These are phyloP conservation scores for Babesia ovata DNA, from an alignment of 169 alveolate genomes.

Conservation along the genomic window DNA sequence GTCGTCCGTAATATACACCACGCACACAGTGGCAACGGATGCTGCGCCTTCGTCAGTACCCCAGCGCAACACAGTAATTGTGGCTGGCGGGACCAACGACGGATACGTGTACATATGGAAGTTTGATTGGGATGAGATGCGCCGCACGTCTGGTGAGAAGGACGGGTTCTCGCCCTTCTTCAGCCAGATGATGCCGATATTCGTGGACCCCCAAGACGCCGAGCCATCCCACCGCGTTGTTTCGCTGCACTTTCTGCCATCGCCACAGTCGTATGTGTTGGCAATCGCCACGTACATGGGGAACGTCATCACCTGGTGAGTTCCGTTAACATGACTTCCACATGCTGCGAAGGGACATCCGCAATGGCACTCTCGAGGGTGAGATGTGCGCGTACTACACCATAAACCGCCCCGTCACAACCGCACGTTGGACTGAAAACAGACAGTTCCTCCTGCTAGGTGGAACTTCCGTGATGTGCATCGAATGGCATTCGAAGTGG, in stretches of 20 bases:
- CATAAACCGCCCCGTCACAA: conserved; percentile 38
- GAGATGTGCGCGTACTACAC: conserved; percentile 44
- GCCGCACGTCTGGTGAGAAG: not conserved
- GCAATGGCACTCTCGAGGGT: conserved; percentile 34
- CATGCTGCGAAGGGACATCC: conserved; percentile 39
- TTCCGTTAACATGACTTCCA: not conserved
- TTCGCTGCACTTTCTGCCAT: conserved; percentile 28
- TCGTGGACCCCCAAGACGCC: not conserved
- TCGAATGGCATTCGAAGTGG: conserved; percentile 54
- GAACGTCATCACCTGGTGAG: conserved; percentile 36
- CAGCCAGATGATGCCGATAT: conserved; percentile 11
- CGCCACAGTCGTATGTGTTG: conserved; percentile 36
- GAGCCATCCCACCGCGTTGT: conserved; percentile 1
- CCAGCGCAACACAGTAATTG: not conserved
- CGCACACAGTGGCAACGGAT: too few species aligned
- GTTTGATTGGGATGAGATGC: conserved; percentile 21
- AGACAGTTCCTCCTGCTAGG: conserved; percentile 40
- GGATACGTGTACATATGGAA: conserved; percentile 46
- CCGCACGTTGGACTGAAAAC: conserved; percentile 22
- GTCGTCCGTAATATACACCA: not conserved
- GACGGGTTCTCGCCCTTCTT: conserved; percentile 1
- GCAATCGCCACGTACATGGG: conserved; percentile 46
- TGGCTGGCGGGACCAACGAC: conserved; percentile 56
- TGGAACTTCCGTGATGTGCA: conserved; percentile 13
- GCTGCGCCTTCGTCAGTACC: not conserved